A percentile compares a stretch with the other conserved stretches of the same genome.
Evolutionary conservation across 495 filamentous ascomycete genomes (phyloP).

Genomic region (Friedmanniomyces simplex): DNA sequence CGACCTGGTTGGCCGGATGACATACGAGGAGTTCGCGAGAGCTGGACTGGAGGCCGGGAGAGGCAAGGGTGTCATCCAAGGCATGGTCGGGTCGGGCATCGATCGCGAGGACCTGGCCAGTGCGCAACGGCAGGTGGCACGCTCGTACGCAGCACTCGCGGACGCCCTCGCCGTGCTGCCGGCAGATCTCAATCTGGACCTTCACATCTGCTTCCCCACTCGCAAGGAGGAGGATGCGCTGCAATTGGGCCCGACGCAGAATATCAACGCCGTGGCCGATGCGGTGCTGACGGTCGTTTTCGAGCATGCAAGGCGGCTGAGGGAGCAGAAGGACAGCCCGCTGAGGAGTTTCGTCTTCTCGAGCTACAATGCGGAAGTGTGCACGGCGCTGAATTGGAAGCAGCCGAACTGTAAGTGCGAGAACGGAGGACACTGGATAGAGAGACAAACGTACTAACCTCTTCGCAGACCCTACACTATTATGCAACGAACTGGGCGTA

Average conservation of each 20-base stretch:
- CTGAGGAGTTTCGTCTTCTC: slow-evolving; percentile 77
- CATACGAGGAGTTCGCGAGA: slow-evolving; percentile 58
- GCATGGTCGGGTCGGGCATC: slow-evolving; percentile 36
- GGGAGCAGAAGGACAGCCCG: slow-evolving; percentile 43
- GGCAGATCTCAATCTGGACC: slow-evolving; percentile 66
- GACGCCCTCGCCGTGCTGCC: slow-evolving; percentile 67
- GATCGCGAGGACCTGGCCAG: slow-evolving; percentile 43
- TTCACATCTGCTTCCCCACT: slow-evolving; percentile 78
- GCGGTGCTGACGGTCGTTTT: slow-evolving; percentile 76
- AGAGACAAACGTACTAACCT: background rate
- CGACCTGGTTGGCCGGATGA: slow-evolving; percentile 62
- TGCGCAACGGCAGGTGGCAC: slow-evolving; percentile 57
- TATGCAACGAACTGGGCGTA: slow-evolving; percentile 82
- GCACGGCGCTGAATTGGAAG: slow-evolving; percentile 95
- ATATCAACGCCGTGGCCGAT: slow-evolving; percentile 81
- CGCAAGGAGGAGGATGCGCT: slow-evolving; percentile 55
- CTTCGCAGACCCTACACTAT: slow-evolving; percentile 66
- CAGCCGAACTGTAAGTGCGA: slow-evolving; percentile 79
- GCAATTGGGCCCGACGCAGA: slow-evolving; percentile 58
- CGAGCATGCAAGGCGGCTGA: slow-evolving; percentile 70
- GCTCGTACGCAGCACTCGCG: slow-evolving; percentile 61
- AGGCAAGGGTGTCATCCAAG: slow-evolving; percentile 37
- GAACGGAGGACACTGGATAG: background rate
- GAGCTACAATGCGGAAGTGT: slow-evolving; percentile 78
- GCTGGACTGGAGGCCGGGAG: slow-evolving; percentile 7